Conservation (phyloP, 768 basidiomycete species). For the Serendipita sp. region DNA sequence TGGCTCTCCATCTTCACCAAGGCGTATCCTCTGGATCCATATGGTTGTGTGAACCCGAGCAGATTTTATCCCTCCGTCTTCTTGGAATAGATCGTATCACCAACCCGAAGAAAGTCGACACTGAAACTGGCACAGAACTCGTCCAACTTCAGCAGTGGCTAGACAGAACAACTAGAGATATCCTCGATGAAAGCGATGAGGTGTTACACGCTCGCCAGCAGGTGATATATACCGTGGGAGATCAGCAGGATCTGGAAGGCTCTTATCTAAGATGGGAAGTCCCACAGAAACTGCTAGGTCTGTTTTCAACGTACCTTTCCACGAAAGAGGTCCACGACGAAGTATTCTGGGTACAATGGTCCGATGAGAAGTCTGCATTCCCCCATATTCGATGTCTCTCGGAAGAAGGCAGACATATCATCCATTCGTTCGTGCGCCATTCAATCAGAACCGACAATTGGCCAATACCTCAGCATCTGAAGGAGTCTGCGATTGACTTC, state of each 20-base stretch:
- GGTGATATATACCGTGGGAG: conserved; percentile 30
- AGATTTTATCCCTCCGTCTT: conserved; percentile 34
- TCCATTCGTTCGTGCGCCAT: conserved; percentile 9
- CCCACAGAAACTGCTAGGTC: conserved; percentile 24
- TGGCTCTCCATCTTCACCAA: neutral
- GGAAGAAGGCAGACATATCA: neutral
- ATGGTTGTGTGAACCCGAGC: conserved; percentile 37
- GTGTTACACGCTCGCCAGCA: conserved; percentile 32
- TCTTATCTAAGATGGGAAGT: conserved; percentile 29
- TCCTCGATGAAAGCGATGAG: conserved; percentile 15
- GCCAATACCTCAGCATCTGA: conserved; percentile 11
- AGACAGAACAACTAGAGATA: neutral
- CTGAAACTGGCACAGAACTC: neutral
- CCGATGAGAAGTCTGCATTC: neutral
- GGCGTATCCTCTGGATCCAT: conserved; percentile 12
- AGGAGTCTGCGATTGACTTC: conserved; percentile 14
- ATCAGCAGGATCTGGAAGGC: conserved; percentile 23
- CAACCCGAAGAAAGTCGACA: conserved; percentile 4
- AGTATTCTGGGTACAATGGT: neutral
- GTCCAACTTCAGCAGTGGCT: conserved; percentile 13
- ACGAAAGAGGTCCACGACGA: neutral
- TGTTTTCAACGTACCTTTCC: conserved; percentile 13
- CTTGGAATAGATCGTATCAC: conserved; percentile 27
- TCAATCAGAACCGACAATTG: conserved; percentile 12
- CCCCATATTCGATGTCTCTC: neutral